These are phyloP conservation scores for Yamadazyma siamensis DNA, from an alignment of 1,139 yeast genomes.

Conservation along the genomic window DNA sequence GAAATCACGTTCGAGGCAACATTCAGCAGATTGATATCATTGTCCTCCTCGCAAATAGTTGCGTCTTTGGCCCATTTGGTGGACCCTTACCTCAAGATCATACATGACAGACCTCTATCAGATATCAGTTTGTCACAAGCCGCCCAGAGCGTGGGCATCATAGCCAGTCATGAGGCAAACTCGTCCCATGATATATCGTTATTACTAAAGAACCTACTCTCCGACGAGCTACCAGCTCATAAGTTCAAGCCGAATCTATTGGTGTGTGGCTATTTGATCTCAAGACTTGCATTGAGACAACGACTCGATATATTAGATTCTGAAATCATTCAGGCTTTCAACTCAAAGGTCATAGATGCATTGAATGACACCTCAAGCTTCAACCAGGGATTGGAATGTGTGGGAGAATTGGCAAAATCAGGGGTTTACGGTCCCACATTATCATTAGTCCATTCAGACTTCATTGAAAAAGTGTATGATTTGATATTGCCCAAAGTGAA, in stretches of 20 bases:
- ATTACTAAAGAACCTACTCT: slow-evolving; percentile 11
- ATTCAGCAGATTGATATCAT: slow-evolving; percentile 31
- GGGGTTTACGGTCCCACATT: slow-evolving; percentile 49
- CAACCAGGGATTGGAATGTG: slow-evolving; percentile 38
- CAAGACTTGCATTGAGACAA: slow-evolving; percentile 46
- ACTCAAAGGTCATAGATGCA: slow-evolving; percentile 15
- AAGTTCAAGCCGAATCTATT: slow-evolving; percentile 25
- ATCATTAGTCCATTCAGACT: slow-evolving; percentile 8
- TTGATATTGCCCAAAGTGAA: slow-evolving; percentile 42
- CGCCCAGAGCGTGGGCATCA: slow-evolving; percentile 52
- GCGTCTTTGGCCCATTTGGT: slow-evolving; percentile 18
- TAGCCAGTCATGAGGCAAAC: slow-evolving; percentile 45
- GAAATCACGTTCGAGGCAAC: slow-evolving; percentile 24
- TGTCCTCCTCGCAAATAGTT: slow-evolving; percentile 30
- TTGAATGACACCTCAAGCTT: slow-evolving; percentile 20
- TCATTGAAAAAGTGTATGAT: slow-evolving; percentile 24
- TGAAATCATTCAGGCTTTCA: slow-evolving; percentile 12
- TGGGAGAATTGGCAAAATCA: slow-evolving; percentile 57
- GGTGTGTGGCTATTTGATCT: slow-evolving; percentile 46
- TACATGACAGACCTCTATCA: slow-evolving; percentile 20
- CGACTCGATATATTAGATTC: slow-evolving; percentile 23
- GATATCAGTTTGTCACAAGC: slow-evolving; percentile 38
- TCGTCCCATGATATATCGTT: slow-evolving; percentile 9
- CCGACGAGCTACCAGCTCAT: slow-evolving; percentile 13
- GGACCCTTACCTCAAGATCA: slow-evolving; percentile 19